Percentiles rank a stretch among this genome's conserved stretches.
Evolutionary conservation across 495 filamentous ascomycete genomes (phyloP).

Genomic region (Aspergillus sclerotioniger): DNA sequence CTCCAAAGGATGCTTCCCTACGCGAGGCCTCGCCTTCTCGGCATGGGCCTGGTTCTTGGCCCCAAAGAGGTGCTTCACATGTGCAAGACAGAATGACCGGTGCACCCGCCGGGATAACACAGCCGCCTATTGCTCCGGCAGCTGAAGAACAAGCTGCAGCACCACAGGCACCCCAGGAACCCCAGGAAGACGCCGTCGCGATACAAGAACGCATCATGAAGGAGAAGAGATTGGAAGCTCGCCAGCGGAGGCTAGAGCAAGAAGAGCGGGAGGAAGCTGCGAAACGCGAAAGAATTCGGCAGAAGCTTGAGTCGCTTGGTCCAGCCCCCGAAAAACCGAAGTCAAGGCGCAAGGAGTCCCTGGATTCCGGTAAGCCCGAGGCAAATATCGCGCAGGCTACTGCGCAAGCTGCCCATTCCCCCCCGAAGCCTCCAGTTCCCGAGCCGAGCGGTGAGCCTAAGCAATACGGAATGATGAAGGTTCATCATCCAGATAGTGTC

Average conservation of each 20-base stretch:
- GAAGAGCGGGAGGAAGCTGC: slow-evolving; percentile 79
- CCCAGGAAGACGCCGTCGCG: slow-evolving; percentile 59
- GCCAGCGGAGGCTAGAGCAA: slow-evolving; percentile 74
- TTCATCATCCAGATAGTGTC: slow-evolving; percentile 50
- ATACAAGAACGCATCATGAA: slow-evolving; percentile 84
- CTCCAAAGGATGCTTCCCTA: slow-evolving; percentile 20
- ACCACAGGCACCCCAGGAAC: slow-evolving; percentile 31
- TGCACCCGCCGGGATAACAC: slow-evolving; percentile 39
- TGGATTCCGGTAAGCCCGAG: slow-evolving; percentile 31
- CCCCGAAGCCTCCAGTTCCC: slow-evolving; percentile 52
- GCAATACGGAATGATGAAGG: slow-evolving; percentile 61
- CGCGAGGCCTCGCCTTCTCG: slow-evolving; percentile 27
- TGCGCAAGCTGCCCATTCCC: slow-evolving; percentile 35
- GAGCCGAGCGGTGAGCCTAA: slow-evolving; percentile 52
- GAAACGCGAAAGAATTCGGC: slow-evolving; percentile 73
- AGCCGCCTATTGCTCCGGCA: slow-evolving; percentile 16
- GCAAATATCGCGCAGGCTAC: slow-evolving; percentile 19
- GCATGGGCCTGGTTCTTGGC: slow-evolving; percentile 39
- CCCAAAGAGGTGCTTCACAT: slow-evolving; percentile 48
- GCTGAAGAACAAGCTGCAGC: slow-evolving; percentile 30
- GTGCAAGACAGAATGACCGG: slow-evolving; percentile 29
- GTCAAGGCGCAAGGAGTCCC: slow-evolving; percentile 32
- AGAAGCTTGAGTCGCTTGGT: slow-evolving; percentile 79
- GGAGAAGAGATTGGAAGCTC: slow-evolving; percentile 71
- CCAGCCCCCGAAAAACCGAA: slow-evolving; percentile 61